Percentiles rank a stretch among this genome's conserved stretches.
These are phyloP conservation scores for Claviceps digitariae DNA, from an alignment of 2,329 filamentous ascomycete genomes.

Conservation along the genomic window DNA sequence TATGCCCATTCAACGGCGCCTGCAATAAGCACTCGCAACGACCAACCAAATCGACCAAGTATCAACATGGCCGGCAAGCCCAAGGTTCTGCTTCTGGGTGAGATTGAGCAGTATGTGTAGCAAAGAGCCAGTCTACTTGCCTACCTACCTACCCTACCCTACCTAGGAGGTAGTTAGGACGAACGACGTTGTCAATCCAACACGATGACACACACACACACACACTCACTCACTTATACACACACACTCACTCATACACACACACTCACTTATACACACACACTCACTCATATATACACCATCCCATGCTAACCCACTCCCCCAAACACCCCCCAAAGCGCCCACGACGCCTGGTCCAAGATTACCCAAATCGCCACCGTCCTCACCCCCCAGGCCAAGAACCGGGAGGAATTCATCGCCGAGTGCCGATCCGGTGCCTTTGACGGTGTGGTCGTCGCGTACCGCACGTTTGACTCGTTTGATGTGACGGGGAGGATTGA, in stretches of 20 bases:
- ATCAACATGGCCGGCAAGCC: slow-evolving; percentile 14
- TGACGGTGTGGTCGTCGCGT: slow-evolving; percentile 51
- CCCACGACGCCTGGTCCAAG: slow-evolving; percentile 48
- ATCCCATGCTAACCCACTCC: no score
- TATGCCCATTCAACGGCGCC: no score
- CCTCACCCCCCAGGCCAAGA: slow-evolving; percentile 44
- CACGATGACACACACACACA: background rate
- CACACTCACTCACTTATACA: background rate
- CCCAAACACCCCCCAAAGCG: no score
- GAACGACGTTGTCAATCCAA: background rate
- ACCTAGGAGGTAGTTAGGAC: no score
- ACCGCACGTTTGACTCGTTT: slow-evolving; percentile 56
- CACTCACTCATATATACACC: no score
- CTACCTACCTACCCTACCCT: no score
- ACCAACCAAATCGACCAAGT: background rate
- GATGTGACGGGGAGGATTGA: slow-evolving; percentile 57
- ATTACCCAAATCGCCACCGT: slow-evolving; percentile 52
- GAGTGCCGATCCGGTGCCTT: slow-evolving; percentile 53
- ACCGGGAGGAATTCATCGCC: slow-evolving; percentile 52
- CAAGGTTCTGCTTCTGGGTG: slow-evolving; percentile 27
- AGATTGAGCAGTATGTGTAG: slow-evolving; percentile 23
- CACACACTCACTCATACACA: no score
- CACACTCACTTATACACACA: no score
- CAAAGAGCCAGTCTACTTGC: background rate
- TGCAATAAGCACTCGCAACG: background rate